phyloP scores from a whole-genome alignment of 139 green algal species.

The Yamagishiella unicocca region DNA sequence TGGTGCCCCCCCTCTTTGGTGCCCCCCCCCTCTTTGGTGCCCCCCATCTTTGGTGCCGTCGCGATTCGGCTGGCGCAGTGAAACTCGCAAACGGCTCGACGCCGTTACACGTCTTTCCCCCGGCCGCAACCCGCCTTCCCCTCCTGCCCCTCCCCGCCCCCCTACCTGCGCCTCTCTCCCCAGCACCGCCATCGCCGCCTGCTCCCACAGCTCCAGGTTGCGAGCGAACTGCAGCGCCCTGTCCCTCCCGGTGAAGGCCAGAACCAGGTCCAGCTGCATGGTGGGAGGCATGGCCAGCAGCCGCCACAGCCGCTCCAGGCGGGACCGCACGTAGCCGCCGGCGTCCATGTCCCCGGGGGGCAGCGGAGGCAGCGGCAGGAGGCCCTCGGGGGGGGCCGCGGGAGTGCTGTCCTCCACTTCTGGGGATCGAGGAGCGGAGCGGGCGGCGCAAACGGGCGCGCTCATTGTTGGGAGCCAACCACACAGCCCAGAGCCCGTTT shows the following conservation, averaged over 20 bases:
- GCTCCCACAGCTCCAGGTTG: conserved; percentile 41
- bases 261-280: conserved; percentile 35
- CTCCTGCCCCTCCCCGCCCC: not conserved
- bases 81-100: too few relatives aligned
- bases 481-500: too few relatives aligned
- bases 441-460: too few relatives aligned
- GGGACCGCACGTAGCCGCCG: conserved; percentile 14
- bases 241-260: conserved; percentile 9
- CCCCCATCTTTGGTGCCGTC: too few relatives aligned
- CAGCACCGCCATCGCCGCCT: conserved; percentile 34
- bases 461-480: too few relatives aligned
- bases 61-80: too few relatives aligned
- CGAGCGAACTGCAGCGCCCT: not conserved
- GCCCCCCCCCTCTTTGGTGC: too few relatives aligned
- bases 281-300: conserved; percentile 23
- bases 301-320: conserved; percentile 41
- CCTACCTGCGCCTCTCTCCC: conserved; percentile 34
- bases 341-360: conserved; percentile 26
- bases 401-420: not conserved
- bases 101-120: too few relatives aligned
- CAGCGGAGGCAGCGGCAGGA: conserved; percentile 19
- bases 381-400: not conserved
- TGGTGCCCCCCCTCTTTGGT: too few relatives aligned
- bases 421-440: not conserved
- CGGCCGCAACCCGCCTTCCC: too few relatives aligned